Evolutionary conservation across 306 rosid genomes (phyloP).

Genomic region (Trichosanthes truncata): DNA sequence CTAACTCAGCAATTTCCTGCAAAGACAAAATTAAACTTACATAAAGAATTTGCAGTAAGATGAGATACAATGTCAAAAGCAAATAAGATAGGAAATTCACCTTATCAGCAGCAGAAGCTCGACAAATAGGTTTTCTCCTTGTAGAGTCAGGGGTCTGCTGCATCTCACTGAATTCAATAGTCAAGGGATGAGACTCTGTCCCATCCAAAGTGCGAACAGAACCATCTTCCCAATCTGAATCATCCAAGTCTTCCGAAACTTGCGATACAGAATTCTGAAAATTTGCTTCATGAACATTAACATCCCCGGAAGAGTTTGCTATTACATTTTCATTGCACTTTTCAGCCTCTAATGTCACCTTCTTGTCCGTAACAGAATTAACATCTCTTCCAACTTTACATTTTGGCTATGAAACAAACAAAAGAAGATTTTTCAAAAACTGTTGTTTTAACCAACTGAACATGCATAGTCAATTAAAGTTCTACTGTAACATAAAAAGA

Average conservation of each 20-base stretch:
- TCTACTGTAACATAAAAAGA: background rate
- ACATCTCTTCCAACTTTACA: conserved; percentile 25
- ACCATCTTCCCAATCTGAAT: conserved; percentile 93
- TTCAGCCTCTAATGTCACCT: conserved; percentile 26
- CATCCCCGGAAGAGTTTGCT: conserved; percentile 22
- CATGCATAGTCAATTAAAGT: background rate
- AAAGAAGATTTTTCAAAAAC: background rate
- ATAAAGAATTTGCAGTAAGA: conserved; percentile 17
- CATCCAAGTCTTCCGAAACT: conserved; percentile 44
- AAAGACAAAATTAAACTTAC: background rate
- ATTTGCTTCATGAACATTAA: conserved; percentile 24
- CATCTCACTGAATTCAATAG: conserved; percentile 50
- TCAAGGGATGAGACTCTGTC: conserved; percentile 30
- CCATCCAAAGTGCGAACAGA: conserved; percentile 20
- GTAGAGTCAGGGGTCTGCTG: conserved; percentile 37
- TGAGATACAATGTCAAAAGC: conserved; percentile 14
- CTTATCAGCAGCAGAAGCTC: conserved; percentile 78
- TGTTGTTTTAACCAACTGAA: background rate
- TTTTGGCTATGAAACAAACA: conserved; percentile 22
- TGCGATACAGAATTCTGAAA: conserved; percentile 21
- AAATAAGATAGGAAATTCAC: conserved; percentile 25
- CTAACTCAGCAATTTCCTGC: conserved; percentile 76
- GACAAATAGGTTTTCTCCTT: conserved; percentile 38
- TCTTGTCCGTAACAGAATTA: conserved; percentile 22
- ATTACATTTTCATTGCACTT: conserved; percentile 26